These are phyloP conservation scores for Cornus florida DNA, from an alignment of 148 eudicot genomes.

Conservation along the genomic window DNA sequence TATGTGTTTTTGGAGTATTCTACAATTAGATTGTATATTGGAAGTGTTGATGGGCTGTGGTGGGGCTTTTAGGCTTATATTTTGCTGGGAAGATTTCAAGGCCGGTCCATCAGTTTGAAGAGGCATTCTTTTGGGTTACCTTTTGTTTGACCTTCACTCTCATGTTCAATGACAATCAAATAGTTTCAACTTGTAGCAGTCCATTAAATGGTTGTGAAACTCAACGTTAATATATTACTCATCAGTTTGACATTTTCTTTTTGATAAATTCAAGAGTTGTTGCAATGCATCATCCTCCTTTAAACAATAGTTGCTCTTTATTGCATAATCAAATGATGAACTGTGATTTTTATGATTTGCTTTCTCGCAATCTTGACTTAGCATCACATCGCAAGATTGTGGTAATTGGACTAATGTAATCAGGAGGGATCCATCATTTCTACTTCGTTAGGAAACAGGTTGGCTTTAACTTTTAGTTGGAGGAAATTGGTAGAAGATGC, in stretches of 20 bases:
- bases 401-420: too few relatives aligned
- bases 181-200: neutral
- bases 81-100: neutral
- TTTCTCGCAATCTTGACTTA: neutral
- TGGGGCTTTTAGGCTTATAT: too few relatives aligned
- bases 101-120: neutral
- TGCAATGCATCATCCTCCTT: neutral
- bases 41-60: neutral
- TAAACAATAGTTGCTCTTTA: neutral
- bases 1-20: neutral
- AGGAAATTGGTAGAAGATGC: neutral
- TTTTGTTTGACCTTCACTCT: neutral
- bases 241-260: neutral
- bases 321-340: neutral
- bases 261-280: neutral
- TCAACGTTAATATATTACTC: neutral
- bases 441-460: neutral
- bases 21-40: neutral
- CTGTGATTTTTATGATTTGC: neutral
- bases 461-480: neutral
- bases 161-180: neutral
- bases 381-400: neutral
- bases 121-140: neutral
- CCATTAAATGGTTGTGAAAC: neutral
- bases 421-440: neutral